Percentiles rank a stretch among this genome's conserved stretches.
These are phyloP conservation scores for Sonneratia caseolaris DNA, from an alignment of 345 rosid genomes.

Conservation along the genomic window DNA sequence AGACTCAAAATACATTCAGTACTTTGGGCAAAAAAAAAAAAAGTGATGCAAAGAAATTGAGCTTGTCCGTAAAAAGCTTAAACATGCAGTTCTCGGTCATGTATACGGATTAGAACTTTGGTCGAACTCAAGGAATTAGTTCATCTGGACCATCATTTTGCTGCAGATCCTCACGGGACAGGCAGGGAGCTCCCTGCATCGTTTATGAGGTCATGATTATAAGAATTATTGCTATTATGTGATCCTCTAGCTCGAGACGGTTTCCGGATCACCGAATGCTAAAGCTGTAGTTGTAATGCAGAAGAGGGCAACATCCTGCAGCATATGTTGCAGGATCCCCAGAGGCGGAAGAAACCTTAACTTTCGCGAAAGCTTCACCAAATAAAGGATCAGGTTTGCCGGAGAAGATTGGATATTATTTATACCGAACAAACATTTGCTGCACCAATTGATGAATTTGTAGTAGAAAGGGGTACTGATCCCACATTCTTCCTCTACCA, in stretches of 20 bases:
- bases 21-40: too few species aligned
- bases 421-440: neutral
- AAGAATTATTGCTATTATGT: neutral
- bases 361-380: slow-evolving; percentile 23
- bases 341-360: slow-evolving; percentile 26
- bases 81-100: too few species aligned
- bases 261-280: neutral
- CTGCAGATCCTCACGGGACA: neutral
- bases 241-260: neutral
- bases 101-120: neutral
- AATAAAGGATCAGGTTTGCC: slow-evolving; percentile 28
- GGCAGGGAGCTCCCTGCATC: slow-evolving; percentile 1
- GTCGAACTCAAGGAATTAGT: neutral
- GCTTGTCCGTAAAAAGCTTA: too few species aligned
- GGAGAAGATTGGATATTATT: neutral
- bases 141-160: neutral
- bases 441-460: neutral
- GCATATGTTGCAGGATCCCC: slow-evolving; percentile 24
- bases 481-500: slow-evolving; percentile 11
- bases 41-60: too few species aligned
- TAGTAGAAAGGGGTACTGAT: neutral
- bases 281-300: slow-evolving; percentile 13
- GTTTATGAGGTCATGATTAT: slow-evolving; percentile 15
- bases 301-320: slow-evolving; percentile 14
- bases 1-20: too few species aligned